Base-by-base conservation (phyloP, 129 eudicot genomes). In the Glebionis coronaria region DNA sequence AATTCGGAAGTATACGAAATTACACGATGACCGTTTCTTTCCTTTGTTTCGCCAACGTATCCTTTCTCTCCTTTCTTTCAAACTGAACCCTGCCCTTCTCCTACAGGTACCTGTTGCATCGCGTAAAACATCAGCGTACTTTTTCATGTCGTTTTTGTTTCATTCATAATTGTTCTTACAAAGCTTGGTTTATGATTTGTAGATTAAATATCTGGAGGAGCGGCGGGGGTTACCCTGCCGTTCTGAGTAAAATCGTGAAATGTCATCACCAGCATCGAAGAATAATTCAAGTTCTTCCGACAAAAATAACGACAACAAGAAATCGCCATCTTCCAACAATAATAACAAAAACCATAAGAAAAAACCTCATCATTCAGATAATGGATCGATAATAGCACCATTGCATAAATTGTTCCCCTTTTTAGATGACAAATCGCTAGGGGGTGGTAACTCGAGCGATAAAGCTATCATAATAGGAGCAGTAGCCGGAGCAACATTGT, bases 1-100 rank as follows among this genome's bases (percentile, higher is more conserved):
- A 61, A 76, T 49, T 74, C 76, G 90, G 85, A 77, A 69, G 42
- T 61, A 65, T 27, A 62, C 38, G 65, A 73, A 68, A 60, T 59
- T 56, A 70, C 67, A 38, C 70, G 55, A 38, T 56, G 49, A 27
- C 62, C 20, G 12, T 55, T 64, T 78, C 50, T 14, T 31, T 50
- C 49, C 58, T 70, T 54, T 23, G 51, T 23, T 62, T 61, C 64
- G 69, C 76, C 74, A 62, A 49, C 47, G 29, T 62, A 35, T 72
- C 70, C 73, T 75, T 44, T 71, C 42, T 68, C 56, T 40, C 38
- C 63, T 74, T 63, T 49, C 61, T 76, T 66, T 77, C 69, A 72
- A 63, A 80, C 68, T 74, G 65, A 71, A 59, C 76, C 80, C 79
- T 79, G 75, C 83, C 95, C 84, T 88, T 82, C 91, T 88, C 91